Conservation (phyloP, 2,329 filamentous ascomycete species). For the Ciborinia camelliae region DNA sequence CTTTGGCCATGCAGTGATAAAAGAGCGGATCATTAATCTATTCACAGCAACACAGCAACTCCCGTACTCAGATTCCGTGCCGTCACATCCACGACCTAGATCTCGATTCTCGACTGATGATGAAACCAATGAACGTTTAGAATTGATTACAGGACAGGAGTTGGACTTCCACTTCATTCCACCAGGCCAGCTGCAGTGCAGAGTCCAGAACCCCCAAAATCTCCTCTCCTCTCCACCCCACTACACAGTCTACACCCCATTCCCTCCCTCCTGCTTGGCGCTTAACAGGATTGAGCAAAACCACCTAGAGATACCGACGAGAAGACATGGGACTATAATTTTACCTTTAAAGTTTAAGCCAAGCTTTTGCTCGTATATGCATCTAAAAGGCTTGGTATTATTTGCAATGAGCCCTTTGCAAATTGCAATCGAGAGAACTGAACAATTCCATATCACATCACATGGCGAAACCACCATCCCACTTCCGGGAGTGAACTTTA, state of each 20-base stretch:
- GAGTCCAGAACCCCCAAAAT: too few species aligned
- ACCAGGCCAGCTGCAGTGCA: background rate
- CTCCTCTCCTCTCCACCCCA: background rate
- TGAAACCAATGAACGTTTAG: background rate
- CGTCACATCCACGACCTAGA: background rate
- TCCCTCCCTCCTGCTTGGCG: background rate
- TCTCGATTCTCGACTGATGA: too few species aligned
- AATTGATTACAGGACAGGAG: too few species aligned
- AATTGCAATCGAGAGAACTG: background rate
- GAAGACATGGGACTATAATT: background rate
- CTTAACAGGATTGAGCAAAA: background rate
- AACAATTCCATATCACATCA: background rate
- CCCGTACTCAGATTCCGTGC: background rate
- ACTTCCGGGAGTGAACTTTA: background rate
- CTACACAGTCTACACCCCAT: background rate
- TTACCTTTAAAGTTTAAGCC: background rate
- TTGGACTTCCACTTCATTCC: background rate
- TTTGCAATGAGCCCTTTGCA: too few species aligned
- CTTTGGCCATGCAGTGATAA: background rate
- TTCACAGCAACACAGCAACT: background rate
- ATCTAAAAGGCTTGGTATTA: background rate
- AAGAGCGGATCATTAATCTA: background rate
- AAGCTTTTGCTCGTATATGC: slow-evolving; percentile 7
- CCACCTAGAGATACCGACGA: too few species aligned
- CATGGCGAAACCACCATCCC: background rate